Base-by-base conservation (phyloP, 169 alveolate species). In the Eimeria praecox region DNA sequence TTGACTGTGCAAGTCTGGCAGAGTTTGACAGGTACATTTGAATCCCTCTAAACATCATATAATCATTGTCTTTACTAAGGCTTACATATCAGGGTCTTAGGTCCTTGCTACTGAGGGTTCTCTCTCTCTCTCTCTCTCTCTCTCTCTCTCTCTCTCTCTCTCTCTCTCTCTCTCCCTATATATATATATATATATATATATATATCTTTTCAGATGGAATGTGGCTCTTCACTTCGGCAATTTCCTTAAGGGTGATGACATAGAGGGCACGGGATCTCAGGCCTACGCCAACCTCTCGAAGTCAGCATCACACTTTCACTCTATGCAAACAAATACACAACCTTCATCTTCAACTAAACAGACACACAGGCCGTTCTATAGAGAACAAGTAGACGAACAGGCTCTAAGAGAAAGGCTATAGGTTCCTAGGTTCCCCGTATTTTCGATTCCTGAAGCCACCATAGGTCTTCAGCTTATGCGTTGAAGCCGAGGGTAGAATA, bases 221-320 rank as follows among this genome's bases (percentile, higher is more conserved):
- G 96, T 95, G 27, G 96, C 96, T 10, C 95, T 95, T 35, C 44
- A 46, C 18, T 95, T 95, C 56, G 96, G 96, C 33, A 93, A 93
- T 20, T 95, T 95, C 94, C 87, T 95, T 24, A 75, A 86, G 91
- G 90, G 91, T 40, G 82, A 46, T 1, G 87, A 66, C 59, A 59
- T 46, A 1, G 38, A 35, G 38, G 91, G 88, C 49, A 33, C 87
- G 38, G 85, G 86, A 3, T 40, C 86, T 16, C 82, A 89, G 56
- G 75, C 82, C 85, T 95, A 75, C 56, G 96, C 95, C 9, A 95
- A 95, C 86, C 95, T 95, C 10, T 52, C 56, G 85, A 95, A 95
- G 96, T 95, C 54, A 44, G 94, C 30, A 69, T 0, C 46, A 6
- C 49, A n/a, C 8, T 69, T 4, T 6, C 59, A 33, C 56, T 27